A percentile compares a stretch with the other conserved stretches of the same genome.
Conservation (phyloP, 352 stramenopile species). For the Pythium biforme region DNA sequence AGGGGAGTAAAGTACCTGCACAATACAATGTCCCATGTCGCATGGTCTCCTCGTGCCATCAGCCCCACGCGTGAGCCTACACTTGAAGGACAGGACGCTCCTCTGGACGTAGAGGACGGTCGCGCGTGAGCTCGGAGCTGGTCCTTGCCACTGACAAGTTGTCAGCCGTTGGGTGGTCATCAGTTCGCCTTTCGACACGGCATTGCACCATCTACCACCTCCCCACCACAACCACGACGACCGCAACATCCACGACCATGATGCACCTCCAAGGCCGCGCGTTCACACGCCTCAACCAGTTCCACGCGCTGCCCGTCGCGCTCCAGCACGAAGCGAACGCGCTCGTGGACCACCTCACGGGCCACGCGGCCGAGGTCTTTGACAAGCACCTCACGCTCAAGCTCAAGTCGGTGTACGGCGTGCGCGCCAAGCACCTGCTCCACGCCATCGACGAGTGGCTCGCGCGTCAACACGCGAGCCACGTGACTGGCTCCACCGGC, state of each 20-base stretch:
- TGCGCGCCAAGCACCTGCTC: slow-evolving; percentile 31
- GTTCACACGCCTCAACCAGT: slow-evolving; percentile 22
- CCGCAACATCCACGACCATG: neutral
- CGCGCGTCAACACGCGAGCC: neutral
- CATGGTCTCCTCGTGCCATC: too few species aligned
- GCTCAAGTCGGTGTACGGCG: slow-evolving; percentile 40
- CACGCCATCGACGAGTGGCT: slow-evolving; percentile 5
- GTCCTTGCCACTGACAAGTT: too few species aligned
- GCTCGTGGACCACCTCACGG: slow-evolving; percentile 34
- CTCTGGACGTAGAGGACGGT: too few species aligned
- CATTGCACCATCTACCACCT: neutral
- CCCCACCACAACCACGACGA: neutral
- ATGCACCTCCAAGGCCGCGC: slow-evolving; percentile 17
- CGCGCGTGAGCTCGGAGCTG: too few species aligned
- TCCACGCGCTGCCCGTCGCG: slow-evolving; percentile 2
- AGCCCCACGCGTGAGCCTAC: too few species aligned
- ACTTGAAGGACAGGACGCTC: too few species aligned
- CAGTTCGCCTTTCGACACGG: neutral
- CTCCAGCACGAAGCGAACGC: slow-evolving; percentile 16
- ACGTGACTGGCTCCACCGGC: neutral
- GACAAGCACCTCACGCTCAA: slow-evolving; percentile 29
- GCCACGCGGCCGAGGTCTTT: slow-evolving; percentile 36
- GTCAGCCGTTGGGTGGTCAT: too few species aligned
- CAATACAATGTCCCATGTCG: too few species aligned
- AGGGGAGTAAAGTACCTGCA: too few species aligned